Evolutionary conservation across 495 filamentous ascomycete genomes (phyloP), one percentile per base, ranked within the genome.

Genomic region (Astrothelium subdiscretum): DNA sequence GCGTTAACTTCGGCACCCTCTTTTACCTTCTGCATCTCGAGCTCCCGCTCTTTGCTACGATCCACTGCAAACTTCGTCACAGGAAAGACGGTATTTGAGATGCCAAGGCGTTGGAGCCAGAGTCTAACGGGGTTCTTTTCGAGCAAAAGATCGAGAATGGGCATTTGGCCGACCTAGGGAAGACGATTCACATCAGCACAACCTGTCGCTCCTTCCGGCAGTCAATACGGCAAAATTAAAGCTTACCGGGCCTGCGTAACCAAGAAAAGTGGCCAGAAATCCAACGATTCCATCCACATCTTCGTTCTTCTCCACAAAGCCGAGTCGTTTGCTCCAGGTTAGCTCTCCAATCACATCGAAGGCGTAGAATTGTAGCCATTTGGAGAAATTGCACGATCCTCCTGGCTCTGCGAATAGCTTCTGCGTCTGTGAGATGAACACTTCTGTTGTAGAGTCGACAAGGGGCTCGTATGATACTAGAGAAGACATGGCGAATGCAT

Each of bases 331-430:
- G 63, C 71, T 74, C 71, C 71, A 76, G 0, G 74, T 74, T 44
- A 76, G 57, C 67, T 73, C 79, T 74, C 87, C 71, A 75, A 88
- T 73, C 32, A 90, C 86, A 67, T 94, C 89, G 66, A 90, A 91
- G 2, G 87, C 86, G 67, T 86, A 92, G 69, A 83, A 91, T 67
- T 90, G 87, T 13, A 91, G 72, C 90, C 90, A 92, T 48, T 79
- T 73, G 0, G 79, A 80, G 59, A 92, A 85, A 65, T 90, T 80
- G 64, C 87, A 89, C 20, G 70, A 70, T 22, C 73, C 67, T 4
- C 77, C 75, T 3, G 76, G 72, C 11, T 76, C 70, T 26, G 78
- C 81, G 64, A 85, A 90, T 10, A 86, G 72, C 6, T 77, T 67
- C 62, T 85, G 75, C 11, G 86, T 89, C 71, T 87, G 82, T 54